Conservation (phyloP, 2,329 filamentous ascomycete species). For the Leptographium galeiforme region DNA sequence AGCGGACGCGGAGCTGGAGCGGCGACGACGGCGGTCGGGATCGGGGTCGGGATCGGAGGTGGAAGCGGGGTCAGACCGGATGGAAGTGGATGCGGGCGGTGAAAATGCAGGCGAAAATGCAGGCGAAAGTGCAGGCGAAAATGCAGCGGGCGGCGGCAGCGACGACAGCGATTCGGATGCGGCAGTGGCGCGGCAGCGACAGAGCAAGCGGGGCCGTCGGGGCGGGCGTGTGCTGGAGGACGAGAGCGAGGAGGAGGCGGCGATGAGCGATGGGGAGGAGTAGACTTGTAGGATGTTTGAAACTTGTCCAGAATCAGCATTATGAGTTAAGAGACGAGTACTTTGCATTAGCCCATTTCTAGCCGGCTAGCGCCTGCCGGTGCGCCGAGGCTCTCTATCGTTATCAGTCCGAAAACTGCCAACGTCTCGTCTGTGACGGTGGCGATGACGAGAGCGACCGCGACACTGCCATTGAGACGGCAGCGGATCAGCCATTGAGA, state of each 20-base stretch:
- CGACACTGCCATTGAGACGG: background rate
- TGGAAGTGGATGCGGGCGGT: slow-evolving; percentile 41
- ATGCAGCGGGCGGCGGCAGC: background rate
- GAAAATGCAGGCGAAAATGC: slow-evolving; percentile 13
- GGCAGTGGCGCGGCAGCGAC: slow-evolving; percentile 5
- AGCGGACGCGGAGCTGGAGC: slow-evolving; percentile 23
- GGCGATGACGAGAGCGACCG: background rate
- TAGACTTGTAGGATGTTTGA: background rate
- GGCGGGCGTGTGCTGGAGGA: slow-evolving; percentile 14
- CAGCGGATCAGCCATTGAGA: background rate
- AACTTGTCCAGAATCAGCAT: too few relatives aligned
- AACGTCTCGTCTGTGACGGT: too few relatives aligned
- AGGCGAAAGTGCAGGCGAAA: slow-evolving; percentile 7
- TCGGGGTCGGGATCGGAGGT: slow-evolving; percentile 14
- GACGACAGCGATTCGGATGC: slow-evolving; percentile 1
- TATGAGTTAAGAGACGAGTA: too few relatives aligned
- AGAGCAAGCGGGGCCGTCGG: slow-evolving; percentile 6
- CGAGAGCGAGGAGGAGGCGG: slow-evolving; percentile 18
- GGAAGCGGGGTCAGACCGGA: slow-evolving; percentile 29
- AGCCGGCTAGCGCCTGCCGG: too few relatives aligned
- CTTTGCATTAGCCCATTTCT: background rate
- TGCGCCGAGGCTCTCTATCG: too few relatives aligned
- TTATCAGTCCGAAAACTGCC: too few relatives aligned
- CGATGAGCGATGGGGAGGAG: slow-evolving; percentile 16
- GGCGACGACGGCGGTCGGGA: slow-evolving; percentile 13